These are phyloP conservation scores for Aspergillus bertholletiae DNA, from an alignment of 495 filamentous ascomycete species.

Conservation along the genomic window DNA sequence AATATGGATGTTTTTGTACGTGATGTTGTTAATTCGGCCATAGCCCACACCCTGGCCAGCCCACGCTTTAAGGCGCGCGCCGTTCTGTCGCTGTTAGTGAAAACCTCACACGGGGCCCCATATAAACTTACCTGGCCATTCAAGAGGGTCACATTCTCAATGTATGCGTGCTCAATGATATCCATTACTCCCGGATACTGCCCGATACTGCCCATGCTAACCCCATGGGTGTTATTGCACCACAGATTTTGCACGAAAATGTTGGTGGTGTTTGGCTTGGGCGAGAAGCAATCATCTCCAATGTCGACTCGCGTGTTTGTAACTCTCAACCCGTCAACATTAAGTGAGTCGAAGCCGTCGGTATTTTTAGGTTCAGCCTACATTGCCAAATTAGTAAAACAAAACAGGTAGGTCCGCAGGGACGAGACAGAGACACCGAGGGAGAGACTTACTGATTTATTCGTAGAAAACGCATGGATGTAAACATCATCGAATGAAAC, in stretches of 20 bases:
- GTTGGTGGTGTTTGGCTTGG: conserved; percentile 56
- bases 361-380: conserved; percentile 51
- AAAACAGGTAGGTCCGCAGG: background rate
- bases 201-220: conserved; percentile 56
- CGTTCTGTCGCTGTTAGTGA: conserved; percentile 33
- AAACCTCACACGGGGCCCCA: no score
- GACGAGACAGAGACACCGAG: no score
- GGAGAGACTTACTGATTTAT: conserved; percentile 35
- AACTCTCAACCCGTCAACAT: conserved; percentile 45
- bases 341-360: conserved; percentile 56
- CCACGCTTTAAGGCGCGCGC: conserved; percentile 56
- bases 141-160: conserved; percentile 54
- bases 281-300: conserved; percentile 58
- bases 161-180: conserved; percentile 50
- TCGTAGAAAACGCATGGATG: conserved; percentile 52
- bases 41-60: conserved; percentile 49
- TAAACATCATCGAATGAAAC: conserved; percentile 50
- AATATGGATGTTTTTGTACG: conserved; percentile 54
- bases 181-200: conserved; percentile 52
- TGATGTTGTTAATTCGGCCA: conserved; percentile 56
- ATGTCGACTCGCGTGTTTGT: conserved; percentile 49
- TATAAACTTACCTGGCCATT: conserved; percentile 46
- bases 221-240: conserved; percentile 57
- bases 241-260: conserved; percentile 54
- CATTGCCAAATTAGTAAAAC: background rate